A percentile compares a stretch with the other conserved stretches of the same genome.
phyloP scores from a whole-genome alignment of 1,139 yeast species.

The Diutina pseudorugosa region DNA sequence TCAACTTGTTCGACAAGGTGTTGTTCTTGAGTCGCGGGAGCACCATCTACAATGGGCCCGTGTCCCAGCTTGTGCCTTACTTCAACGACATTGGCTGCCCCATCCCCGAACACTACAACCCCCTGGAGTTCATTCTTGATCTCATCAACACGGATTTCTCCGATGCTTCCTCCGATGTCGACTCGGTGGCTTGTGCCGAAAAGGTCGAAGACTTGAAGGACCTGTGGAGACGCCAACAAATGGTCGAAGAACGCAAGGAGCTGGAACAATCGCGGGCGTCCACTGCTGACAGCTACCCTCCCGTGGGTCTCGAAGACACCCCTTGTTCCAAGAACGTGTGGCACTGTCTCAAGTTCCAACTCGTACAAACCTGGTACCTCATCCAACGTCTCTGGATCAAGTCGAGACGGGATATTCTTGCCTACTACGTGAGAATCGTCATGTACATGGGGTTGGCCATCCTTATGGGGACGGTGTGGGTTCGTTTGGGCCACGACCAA shows the following conservation, averaged over 20 bases:
- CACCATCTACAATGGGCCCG: constrained; percentile 6
- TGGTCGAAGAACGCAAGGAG: neutral
- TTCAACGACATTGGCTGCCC: constrained; percentile 6
- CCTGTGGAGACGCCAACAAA: neutral
- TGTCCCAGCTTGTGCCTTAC: constrained; percentile 6
- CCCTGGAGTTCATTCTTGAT: constrained; percentile 7
- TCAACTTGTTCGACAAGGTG: constrained; percentile 4
- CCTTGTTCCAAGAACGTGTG: neutral
- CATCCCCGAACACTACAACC: constrained; percentile 6
- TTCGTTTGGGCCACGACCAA: constrained; percentile 18
- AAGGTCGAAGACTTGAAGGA: constrained; percentile 5
- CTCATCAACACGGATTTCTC: constrained; percentile 10
- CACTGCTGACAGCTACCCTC: neutral
- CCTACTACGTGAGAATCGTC: constrained; percentile 22
- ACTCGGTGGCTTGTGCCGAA: constrained; percentile 2
- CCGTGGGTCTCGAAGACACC: neutral
- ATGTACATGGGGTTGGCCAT: constrained; percentile 29
- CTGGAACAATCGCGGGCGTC: neutral
- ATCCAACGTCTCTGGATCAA: constrained; percentile 15
- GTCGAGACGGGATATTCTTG: constrained; percentile 21
- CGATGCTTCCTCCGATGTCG: neutral
- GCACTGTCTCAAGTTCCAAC: neutral
- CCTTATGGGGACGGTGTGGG: constrained; percentile 32
- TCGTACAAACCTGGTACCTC: constrained; percentile 10
- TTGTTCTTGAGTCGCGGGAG: constrained; percentile 6